Evolutionary conservation across 768 basidiomycete species (phyloP), one percentile per base, ranked within the genome.

Genomic region (Kwoniella pini): DNA sequence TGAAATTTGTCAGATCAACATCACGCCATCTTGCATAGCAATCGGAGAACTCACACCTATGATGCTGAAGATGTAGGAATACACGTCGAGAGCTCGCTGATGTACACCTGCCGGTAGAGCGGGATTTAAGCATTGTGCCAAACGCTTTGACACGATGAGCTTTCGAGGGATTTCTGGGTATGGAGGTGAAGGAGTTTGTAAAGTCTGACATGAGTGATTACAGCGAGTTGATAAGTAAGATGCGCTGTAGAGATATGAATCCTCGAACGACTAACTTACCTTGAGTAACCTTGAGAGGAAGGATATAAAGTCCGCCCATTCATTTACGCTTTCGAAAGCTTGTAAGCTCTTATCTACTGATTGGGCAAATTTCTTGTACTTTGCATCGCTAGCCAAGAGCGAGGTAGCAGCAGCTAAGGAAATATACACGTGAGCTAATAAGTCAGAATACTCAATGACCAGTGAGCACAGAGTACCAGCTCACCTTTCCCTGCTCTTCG

Each of bases 271-370:
- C 7, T 36, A 36, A 44, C 80, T 52, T 69, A 90, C 92, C 84
- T 96, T 96, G 61, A 95, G 84, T 62, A 96, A 79, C 68, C 93
- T 89, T 75, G 94, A 94, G 77, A 99, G 79, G 80, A 98, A 99
- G 39, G 94, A 88, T 74, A 96, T 98, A 77, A 93, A 98, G 81
- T 99, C 96, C 61, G 96, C 94, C 96, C 96, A 99, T 81, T 99
- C 96, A 58, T 95, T 91, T 60, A 96, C 91, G 72, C 86, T 90
- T 73, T 96, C 93, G 72, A 99, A 98, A 1, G 91, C 87, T 63
- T 87, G 88, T 46, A 99, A 82, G 68, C 90, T 91, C 80, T 88
- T 88, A 76, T 99, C 96, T 48, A 99, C 90, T 70, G 91, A 89
- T 56, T 88, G 86, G 0, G 87, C 82, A 80, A 92, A 97, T 80